Evolutionary conservation across 192 early-diverging fungal species (phyloP), one percentile per base, ranked within the genome.

Genomic region (Podila horticola): DNA sequence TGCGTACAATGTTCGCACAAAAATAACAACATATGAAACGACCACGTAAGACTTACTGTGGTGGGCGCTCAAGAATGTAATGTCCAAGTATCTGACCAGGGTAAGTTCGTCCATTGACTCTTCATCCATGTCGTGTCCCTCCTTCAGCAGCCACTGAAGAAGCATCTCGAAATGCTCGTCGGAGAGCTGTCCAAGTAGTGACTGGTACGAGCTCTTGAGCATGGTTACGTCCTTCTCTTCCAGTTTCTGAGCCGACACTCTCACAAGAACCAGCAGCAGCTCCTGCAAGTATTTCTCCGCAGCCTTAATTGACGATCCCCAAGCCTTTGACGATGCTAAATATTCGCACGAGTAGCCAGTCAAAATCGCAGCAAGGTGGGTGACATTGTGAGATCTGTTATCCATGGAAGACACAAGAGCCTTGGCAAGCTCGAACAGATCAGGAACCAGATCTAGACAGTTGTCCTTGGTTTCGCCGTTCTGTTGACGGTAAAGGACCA

Each of bases 311-410:
- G 60, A 33, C 2, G 57, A 31, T 12, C 52, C 8, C 75, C 75
- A 79, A 0, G 69, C 49, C 20, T 64, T 36, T 4, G 77, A 65
- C 0, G 61, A 33, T 0, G 77, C 66, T 22, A 81, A 19, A 29
- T 81, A 81, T 48, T 81, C 71, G 36, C 77, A 81, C 20, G 77
- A 72, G 20, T 81, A 81, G 5, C 51, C 67, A 4, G 77, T 69
- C 71, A 81, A 61, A 5, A 81, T 29, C 11, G 77, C 62, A 13
- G 62, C 48, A 4, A 81, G 30, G 33, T 73, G 77, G 0, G 45
- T n/a, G 7, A 68, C 24, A 28, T 45, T 33, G 3, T 65, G 58
- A 0, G 5, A 7, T 38, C 19, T 4, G 7, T 61, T 26, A 1
- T 38, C 11, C n/a, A 65, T 49, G 10, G 20, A 41, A 10, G 50